Base-by-base conservation (phyloP, 257 asterid species). In the Gentiana straminea region DNA sequence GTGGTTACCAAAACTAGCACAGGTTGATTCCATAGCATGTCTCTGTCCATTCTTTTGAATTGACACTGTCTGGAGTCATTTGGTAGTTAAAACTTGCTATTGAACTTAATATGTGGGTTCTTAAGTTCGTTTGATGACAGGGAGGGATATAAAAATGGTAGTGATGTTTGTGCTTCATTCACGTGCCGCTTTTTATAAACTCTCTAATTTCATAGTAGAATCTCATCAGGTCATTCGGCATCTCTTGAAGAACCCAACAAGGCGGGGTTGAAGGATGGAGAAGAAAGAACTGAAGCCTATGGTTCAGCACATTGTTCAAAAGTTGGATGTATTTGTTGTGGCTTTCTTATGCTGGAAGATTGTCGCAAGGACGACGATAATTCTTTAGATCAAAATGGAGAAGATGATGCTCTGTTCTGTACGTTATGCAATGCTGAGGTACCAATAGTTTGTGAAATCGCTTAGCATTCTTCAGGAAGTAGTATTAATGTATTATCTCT, bases 371-470 rank as follows among this genome's bases (percentile, higher is more conserved):
- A 79, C 64, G 94, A 88, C 59, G 80, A 77, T 57, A 58, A 51
- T 64, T 60, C 62, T 15, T 67, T 67, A 64, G 84, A 79, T 58
- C 76, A 73, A 73, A 83, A 60, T 64, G 84, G 74, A 7, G 96
- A 90, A 55, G 98, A 90, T 68, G 96, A 91, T 36, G 94, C 92
- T 70, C 79, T 87, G 66, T 91, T 91, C 75, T 91, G 98, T 86
- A 87, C 95, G 11, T 63, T 91, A 82, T 91, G 98, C 78, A 86
- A 86, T 69, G 87, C 95, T 48, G 95, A 91, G 98, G 98, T 87
- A 82, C 60, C 54, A 49, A 45, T 15, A 36, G 33, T 39, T 53
- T 51, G 9, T 24, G 44, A 33, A 44, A 39, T 35, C 24, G 50
- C 8, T 3, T 7, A 39, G 7, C 4, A 39, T 4, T 5, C 13